Evolutionary conservation across 2,329 filamentous ascomycete genomes (phyloP), one percentile per base, ranked within the genome.

Genomic region (Aspergillaceae sp.): DNA sequence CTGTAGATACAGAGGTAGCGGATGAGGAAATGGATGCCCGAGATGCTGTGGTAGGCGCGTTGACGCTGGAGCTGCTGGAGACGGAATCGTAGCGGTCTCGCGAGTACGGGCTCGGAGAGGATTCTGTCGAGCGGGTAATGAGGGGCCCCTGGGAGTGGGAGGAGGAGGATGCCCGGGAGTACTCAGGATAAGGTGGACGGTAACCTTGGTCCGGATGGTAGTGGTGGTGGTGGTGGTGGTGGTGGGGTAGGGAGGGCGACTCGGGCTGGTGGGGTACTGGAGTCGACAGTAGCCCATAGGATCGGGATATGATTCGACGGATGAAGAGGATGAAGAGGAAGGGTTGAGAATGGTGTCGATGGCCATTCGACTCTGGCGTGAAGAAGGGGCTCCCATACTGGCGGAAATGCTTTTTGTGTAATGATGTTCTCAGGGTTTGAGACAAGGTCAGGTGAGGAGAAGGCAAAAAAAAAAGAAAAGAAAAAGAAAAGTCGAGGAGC

Each of bases 31-130:
- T 19, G 36, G 36, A 26, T 28, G 36, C 27, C 6, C 6, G 8
- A 9, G 30, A 32, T 5, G 30, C 30, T 32, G 30, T 32, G 30
- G 30, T 32, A 2, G 47, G 19, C 4, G 29, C 32, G 29, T 10
- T 27, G 30, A 33, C 59, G 34, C 62, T 66, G 19, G 66, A 67
- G 44, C 57, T 63, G 53, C 66, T 70, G 8, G 67, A 68, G 41
- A 68, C 67, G 28, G 66, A 69, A 45, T 64, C 62, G 52, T 64
- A 69, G 36, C 67, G 64, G 45, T 69, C 65, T 41, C 66, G 62
- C 19, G 58, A 52, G 54, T 68, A 68, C 2, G 60, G 58, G 30
- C 58, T 60, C 41, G 67, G 66, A 4, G 62, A 65, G 6, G 64
- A 67, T 27, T 59, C 58, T 7, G 56, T 46, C 33, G 65, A 64